A percentile compares a stretch with the other conserved stretches of the same genome.
phyloP scores from a whole-genome alignment of 78 protist species.

The Tieghemostelium lacteum region DNA sequence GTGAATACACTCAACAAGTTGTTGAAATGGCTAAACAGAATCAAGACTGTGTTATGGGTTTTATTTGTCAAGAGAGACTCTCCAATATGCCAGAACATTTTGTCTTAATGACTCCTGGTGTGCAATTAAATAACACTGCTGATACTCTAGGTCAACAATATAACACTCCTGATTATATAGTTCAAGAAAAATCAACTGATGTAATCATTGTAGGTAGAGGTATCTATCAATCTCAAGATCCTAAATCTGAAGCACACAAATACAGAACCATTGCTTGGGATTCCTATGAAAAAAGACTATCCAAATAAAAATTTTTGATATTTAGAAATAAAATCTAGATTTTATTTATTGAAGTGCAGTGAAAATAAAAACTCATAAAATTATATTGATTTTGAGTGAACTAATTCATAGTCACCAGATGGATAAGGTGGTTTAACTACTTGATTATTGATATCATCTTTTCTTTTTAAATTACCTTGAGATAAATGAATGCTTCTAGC shows the following conservation, averaged over 20 bases:
- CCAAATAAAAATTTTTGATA: too few species aligned
- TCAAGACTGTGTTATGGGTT: conserved; percentile 78
- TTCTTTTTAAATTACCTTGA: too few species aligned
- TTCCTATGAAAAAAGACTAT: conserved; percentile 34
- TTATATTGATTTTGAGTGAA: too few species aligned
- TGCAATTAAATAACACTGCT: conserved; percentile 77
- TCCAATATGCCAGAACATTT: conserved; percentile 43
- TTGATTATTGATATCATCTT: too few species aligned
- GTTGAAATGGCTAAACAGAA: conserved; percentile 64
- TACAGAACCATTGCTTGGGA: conserved; percentile 63
- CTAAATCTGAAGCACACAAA: conserved; percentile 50
- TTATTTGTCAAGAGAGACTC: conserved; percentile 81
- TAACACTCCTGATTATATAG: conserved; percentile 83
- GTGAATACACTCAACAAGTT: conserved; percentile 53
- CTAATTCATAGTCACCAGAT: too few species aligned
- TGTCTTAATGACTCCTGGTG: conserved; percentile 86
- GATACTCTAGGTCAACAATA: conserved; percentile 92
- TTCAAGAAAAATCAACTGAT: conserved; percentile 76
- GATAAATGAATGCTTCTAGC: too few species aligned
- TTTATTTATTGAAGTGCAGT: too few species aligned
- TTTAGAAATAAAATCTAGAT: too few species aligned
- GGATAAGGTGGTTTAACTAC: too few species aligned
- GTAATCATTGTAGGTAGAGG: conserved; percentile 94
- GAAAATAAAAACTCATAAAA: too few species aligned
- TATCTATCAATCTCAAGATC: conserved; percentile 58